Evolutionary conservation across 352 stramenopile species (phyloP).

Genomic region (Phytophthora rubi): DNA sequence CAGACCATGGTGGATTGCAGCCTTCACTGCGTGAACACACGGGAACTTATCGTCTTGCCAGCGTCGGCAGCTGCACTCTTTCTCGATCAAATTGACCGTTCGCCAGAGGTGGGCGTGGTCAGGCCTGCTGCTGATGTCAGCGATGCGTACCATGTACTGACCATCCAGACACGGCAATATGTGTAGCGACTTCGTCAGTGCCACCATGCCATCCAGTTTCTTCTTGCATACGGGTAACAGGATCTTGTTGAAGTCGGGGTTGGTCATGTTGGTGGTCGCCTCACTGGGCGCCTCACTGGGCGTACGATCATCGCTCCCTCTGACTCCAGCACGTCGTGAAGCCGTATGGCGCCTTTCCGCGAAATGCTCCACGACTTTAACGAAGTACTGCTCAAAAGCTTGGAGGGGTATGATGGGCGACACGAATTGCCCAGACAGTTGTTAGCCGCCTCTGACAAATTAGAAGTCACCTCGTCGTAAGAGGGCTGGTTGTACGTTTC

Average conservation of each 20-base stretch:
- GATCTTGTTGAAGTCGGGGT: too few relatives aligned
- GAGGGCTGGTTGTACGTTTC: constrained; percentile 5
- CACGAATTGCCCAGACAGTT: constrained; percentile 7
- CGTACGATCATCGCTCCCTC: too few relatives aligned
- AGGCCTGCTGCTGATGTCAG: constrained; percentile 1
- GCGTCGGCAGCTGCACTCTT: constrained; percentile 10
- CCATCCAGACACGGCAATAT: constrained; percentile 3
- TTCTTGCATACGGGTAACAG: neutral
- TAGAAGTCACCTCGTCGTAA: constrained; percentile 15
- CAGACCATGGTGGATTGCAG: constrained; percentile 12
- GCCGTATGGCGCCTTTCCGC: neutral
- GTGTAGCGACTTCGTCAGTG: neutral
- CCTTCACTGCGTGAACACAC: constrained; percentile 13
- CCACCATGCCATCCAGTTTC: neutral
- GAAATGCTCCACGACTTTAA: neutral
- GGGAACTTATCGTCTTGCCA: constrained; percentile 15
- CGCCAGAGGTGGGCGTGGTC: constrained; percentile 4
- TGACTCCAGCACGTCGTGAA: too few relatives aligned
- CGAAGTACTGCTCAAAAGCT: constrained; percentile 10
- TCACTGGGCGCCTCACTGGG: too few relatives aligned
- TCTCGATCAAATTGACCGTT: constrained; percentile 10
- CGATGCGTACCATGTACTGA: constrained; percentile 9
- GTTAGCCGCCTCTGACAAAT: constrained; percentile 3
- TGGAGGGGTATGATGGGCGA: neutral
- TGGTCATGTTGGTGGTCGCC: too few relatives aligned